Evolutionary conservation across 306 rosid species (phyloP).

Genomic region (Corylus americana): DNA sequence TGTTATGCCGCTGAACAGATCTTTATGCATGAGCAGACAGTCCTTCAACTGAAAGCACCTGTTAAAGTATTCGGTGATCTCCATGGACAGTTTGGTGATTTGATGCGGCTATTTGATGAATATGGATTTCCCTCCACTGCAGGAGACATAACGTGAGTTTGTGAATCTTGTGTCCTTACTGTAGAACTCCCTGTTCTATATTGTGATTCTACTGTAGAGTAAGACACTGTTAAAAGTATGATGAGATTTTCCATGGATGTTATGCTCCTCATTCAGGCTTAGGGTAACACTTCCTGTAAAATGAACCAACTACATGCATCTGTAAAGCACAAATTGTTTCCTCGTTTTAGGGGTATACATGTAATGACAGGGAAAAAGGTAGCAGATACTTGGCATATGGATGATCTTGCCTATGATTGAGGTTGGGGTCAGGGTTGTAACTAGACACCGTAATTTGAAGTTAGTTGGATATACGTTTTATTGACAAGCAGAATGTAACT

Average conservation of each 20-base stretch:
- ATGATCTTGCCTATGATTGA: not conserved
- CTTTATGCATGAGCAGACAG: constrained; percentile 95
- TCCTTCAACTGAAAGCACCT: constrained; percentile 98
- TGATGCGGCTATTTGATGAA: constrained; percentile 99
- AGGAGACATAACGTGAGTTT: constrained; percentile 94
- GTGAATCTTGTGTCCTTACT: not conserved
- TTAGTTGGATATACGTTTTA: not conserved
- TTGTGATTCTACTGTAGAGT: not conserved
- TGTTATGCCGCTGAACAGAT: constrained; percentile 99
- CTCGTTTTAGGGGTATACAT: not conserved
- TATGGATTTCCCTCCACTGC: constrained; percentile 99
- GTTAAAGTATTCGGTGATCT: constrained; percentile 98
- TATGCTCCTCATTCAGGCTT: not conserved
- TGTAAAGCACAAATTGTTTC: not conserved
- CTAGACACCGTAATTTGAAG: not conserved
- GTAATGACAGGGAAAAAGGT: not conserved
- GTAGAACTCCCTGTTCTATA: not conserved
- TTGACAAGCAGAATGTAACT: not conserved
- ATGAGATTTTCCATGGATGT: constrained; percentile 1
- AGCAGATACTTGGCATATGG: not conserved
- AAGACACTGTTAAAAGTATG: not conserved
- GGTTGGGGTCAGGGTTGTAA: too few relatives aligned
- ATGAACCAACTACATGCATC: not conserved
- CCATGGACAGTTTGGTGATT: constrained; percentile 99
- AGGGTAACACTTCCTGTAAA: not conserved